Percentiles rank a stretch among this genome's conserved stretches.
Conservation (phyloP, 192 early-diverging fungal genomes). For the Cetraspora pellucida region DNA sequence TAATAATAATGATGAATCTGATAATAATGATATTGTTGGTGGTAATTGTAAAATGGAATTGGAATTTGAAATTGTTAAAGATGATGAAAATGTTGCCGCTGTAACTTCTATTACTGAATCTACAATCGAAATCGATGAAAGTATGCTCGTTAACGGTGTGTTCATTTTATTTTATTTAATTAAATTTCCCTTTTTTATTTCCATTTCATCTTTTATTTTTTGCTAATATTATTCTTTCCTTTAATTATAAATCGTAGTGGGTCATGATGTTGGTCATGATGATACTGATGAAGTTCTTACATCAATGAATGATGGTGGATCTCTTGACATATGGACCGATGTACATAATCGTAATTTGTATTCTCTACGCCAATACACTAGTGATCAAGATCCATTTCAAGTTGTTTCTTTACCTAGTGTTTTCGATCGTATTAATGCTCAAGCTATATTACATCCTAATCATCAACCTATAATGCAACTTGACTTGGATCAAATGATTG, state of each 20-base stretch:
- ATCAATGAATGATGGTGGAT: neutral
- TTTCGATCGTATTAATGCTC: constrained; percentile 34
- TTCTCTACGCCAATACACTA: constrained; percentile 49
- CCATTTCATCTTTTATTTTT: too few relatives aligned
- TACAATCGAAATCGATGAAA: neutral
- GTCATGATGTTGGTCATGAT: too few relatives aligned
- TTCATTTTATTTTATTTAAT: too few relatives aligned
- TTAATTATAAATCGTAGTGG: too few relatives aligned
- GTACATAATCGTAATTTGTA: neutral
- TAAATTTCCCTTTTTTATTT: too few relatives aligned
- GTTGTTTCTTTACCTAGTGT: constrained; percentile 40
- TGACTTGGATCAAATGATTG: neutral
- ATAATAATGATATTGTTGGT: neutral
- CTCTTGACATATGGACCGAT: neutral
- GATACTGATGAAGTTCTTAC: too few relatives aligned
- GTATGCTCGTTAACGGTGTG: too few relatives aligned
- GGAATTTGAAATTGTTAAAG: neutral
- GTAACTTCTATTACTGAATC: neutral
- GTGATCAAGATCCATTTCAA: constrained; percentile 46
- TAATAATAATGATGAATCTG: neutral
- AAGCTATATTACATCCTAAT: constrained; percentile 11
- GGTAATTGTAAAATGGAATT: neutral
- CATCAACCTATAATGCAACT: constrained; percentile 19
- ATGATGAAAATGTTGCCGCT: neutral
- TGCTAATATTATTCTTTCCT: too few relatives aligned